Percentiles rank a stretch among this genome's conserved stretches.
phyloP scores from a whole-genome alignment of 2,329 filamentous ascomycete genomes.

The Dactylellina drechsleri region DNA sequence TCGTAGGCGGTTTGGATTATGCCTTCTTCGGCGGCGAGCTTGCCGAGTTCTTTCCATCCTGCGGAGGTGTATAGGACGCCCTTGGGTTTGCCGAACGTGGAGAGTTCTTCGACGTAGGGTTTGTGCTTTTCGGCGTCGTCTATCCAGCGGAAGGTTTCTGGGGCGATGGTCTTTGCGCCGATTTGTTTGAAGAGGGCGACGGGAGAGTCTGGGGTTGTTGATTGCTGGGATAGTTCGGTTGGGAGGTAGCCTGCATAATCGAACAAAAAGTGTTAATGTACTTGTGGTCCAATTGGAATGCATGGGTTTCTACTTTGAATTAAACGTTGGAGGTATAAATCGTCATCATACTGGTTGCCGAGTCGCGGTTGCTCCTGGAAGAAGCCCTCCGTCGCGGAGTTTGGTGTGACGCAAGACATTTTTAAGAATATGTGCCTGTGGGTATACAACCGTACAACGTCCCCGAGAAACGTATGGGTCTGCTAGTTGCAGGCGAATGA shows the following conservation, averaged over 20 bases:
- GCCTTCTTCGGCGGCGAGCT: conserved; percentile 70
- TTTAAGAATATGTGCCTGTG: neutral
- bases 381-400: conserved; percentile 65
- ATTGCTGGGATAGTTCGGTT: conserved; percentile 23
- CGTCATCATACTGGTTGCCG: conserved; percentile 69
- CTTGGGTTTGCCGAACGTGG: conserved; percentile 71
- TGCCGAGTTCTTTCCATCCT: conserved; percentile 73
- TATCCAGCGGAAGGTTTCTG: conserved; percentile 68
- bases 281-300: neutral
- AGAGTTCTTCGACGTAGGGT: conserved; percentile 70
- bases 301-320: conserved; percentile 64
- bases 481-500: neutral
- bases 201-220: conserved; percentile 15
- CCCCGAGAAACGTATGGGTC: neutral
- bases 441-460: conserved; percentile 8
- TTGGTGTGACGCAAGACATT: conserved; percentile 56
- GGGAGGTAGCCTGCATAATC: conserved; percentile 29
- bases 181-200: conserved; percentile 35
- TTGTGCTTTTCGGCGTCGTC: conserved; percentile 74
- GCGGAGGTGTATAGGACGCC: conserved; percentile 72
- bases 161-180: conserved; percentile 64
- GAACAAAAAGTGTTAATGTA: conserved; percentile 1
- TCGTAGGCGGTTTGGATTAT: conserved; percentile 67
- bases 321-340: conserved; percentile 67
- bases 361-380: conserved; percentile 68